phyloP scores from a whole-genome alignment of 78 protist species.

The Pigoraptor vietnamica region DNA sequence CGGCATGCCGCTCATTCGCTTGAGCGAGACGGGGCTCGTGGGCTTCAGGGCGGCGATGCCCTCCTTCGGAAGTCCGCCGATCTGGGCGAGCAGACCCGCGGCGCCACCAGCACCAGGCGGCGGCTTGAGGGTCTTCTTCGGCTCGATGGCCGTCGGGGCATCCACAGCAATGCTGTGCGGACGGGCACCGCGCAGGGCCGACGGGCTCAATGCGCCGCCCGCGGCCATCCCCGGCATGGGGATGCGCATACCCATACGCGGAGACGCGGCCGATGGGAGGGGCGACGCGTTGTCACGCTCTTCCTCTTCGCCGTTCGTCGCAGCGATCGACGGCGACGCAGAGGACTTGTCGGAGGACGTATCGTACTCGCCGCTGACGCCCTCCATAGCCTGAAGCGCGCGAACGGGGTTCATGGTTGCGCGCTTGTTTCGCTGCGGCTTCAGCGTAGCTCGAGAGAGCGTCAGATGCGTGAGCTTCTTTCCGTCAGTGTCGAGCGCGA shows the following conservation, averaged over 20 bases:
- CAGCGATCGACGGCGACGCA: not conserved
- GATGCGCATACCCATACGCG: not conserved
- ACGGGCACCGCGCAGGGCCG: not conserved
- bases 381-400: not conserved
- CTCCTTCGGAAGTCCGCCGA: not conserved
- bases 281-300: not conserved
- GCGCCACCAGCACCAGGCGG: not conserved
- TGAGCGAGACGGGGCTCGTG: not conserved
- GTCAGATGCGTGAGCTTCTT: not conserved
- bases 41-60: not conserved
- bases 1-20: not conserved
- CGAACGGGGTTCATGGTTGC: not conserved
- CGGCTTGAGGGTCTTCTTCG: not conserved
- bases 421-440: not conserved
- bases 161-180: not conserved
- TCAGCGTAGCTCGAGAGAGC: not conserved
- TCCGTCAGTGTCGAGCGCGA: not conserved
- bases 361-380: not conserved
- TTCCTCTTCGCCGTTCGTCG: not conserved
- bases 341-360: not conserved
- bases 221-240: not conserved
- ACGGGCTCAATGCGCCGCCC: not conserved
- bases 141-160: not conserved
- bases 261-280: not conserved
- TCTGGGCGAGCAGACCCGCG: not conserved